Conservation (phyloP, 1,284 basidiomycete genomes). For the Coriolopsis trogii region DNA sequence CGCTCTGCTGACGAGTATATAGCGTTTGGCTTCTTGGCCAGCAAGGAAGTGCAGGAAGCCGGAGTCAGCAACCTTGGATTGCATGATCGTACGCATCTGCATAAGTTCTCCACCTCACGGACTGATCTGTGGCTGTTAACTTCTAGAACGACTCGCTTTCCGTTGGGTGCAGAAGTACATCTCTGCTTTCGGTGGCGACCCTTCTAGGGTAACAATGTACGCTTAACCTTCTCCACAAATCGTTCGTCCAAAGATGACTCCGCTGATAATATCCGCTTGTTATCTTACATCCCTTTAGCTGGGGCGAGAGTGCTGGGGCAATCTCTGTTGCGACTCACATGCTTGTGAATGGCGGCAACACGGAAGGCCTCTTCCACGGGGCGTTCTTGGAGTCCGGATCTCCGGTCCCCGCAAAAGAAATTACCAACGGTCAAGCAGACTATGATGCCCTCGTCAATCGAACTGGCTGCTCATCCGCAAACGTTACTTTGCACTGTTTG, state of each 20-base stretch:
- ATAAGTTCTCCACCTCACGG: background rate
- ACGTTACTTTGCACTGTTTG: too few relatives aligned
- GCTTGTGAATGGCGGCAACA: slow-evolving; percentile 4
- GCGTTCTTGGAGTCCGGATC: slow-evolving; percentile 42
- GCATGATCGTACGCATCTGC: slow-evolving; percentile 49
- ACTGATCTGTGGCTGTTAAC: background rate
- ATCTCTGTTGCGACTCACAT: slow-evolving; percentile 8
- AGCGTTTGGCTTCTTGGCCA: slow-evolving; percentile 53
- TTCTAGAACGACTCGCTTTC: slow-evolving; percentile 41
- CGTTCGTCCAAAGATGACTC: too few relatives aligned
- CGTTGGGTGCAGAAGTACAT: slow-evolving; percentile 55
- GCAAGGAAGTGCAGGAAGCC: slow-evolving; percentile 50
- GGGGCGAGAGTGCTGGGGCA: slow-evolving; percentile 12
- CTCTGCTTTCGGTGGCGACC: slow-evolving; percentile 42
- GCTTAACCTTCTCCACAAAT: slow-evolving; percentile 32
- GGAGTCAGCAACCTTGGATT: slow-evolving; percentile 58
- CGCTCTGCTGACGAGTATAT: background rate
- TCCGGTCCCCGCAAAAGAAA: slow-evolving; percentile 32
- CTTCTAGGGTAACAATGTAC: slow-evolving; percentile 32
- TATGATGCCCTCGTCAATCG: slow-evolving; percentile 38
- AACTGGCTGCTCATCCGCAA: slow-evolving; percentile 36
- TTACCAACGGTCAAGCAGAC: slow-evolving; percentile 31
- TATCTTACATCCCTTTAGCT: background rate
- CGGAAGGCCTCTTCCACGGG: slow-evolving; percentile 35
- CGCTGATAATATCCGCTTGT: too few relatives aligned